Evolutionary conservation across 805 yeast species (phyloP).

Genomic region (Candida oleophila): DNA sequence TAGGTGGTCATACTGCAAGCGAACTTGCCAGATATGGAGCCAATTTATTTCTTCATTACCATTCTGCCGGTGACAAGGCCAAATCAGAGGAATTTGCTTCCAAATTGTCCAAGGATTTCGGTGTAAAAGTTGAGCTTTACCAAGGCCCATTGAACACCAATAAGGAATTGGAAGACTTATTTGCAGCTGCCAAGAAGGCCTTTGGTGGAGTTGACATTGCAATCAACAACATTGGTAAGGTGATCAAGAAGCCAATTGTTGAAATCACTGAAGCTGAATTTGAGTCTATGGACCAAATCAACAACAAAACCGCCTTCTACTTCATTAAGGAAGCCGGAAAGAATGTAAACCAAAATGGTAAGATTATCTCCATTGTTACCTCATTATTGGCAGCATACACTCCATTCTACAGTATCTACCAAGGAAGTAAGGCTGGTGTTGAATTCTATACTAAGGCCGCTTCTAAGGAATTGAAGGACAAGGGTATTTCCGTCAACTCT

Average conservation of each 20-base stretch:
- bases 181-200: conserved; percentile 40
- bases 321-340: conserved; percentile 58
- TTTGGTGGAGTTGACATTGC: conserved; percentile 61
- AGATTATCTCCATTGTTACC: conserved; percentile 57
- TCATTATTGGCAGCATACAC: conserved; percentile 67
- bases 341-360: conserved; percentile 50
- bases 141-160: conserved; percentile 46
- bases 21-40: conserved; percentile 58
- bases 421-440: conserved; percentile 58
- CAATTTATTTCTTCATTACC: conserved; percentile 55
- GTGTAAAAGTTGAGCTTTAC: conserved; percentile 40
- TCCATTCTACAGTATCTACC: conserved; percentile 50
- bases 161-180: conserved; percentile 42
- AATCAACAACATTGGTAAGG: conserved; percentile 67
- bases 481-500: conserved; percentile 50
- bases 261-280: conserved; percentile 56
- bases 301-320: conserved; percentile 61
- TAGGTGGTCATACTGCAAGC: conserved; percentile 52
- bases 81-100: conserved; percentile 36
- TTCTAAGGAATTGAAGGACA: conserved; percentile 51
- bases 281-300: conserved; percentile 51
- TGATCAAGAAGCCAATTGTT: conserved; percentile 56
- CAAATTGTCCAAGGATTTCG: conserved; percentile 32
- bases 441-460: conserved; percentile 52
- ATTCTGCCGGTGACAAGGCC: conserved; percentile 39